phyloP scores from a whole-genome alignment of 2,329 filamentous ascomycete species.

The Fusarium robinianum region DNA sequence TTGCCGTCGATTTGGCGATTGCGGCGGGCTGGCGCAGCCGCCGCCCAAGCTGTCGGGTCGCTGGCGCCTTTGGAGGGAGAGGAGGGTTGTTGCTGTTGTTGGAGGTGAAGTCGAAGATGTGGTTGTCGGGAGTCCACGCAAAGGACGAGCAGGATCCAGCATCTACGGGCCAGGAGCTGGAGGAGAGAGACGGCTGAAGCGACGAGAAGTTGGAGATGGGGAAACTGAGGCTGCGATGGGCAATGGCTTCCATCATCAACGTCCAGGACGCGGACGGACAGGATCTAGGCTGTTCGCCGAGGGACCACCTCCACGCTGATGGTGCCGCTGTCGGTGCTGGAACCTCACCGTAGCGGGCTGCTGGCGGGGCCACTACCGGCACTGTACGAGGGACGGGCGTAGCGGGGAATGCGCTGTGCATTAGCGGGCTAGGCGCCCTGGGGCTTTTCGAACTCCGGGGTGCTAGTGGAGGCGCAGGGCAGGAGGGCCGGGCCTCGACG shows the following conservation, averaged over 20 bases:
- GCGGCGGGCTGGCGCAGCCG: slow-evolving; percentile 34
- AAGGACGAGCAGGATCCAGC: slow-evolving; percentile 22
- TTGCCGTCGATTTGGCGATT: slow-evolving; percentile 22
- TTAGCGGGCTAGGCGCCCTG: slow-evolving; percentile 26
- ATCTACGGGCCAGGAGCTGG: slow-evolving; percentile 28
- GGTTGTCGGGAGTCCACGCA: slow-evolving; percentile 28
- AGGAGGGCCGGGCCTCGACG: slow-evolving; percentile 15
- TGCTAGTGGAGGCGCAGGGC: slow-evolving; percentile 22
- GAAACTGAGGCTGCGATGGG: slow-evolving; percentile 34
- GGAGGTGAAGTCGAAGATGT: slow-evolving; percentile 21
- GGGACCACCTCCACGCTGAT: slow-evolving; percentile 1
- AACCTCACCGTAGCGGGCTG: neutral
- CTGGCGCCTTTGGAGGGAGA: slow-evolving; percentile 20
- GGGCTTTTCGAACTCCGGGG: slow-evolving; percentile 7
- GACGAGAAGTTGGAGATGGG: slow-evolving; percentile 28
- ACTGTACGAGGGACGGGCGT: slow-evolving; percentile 27
- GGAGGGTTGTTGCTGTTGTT: too few species aligned
- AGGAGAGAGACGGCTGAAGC: slow-evolving; percentile 18
- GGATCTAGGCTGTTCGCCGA: slow-evolving; percentile 6
- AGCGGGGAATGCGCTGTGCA: slow-evolving; percentile 32
- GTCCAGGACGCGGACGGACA: slow-evolving; percentile 10
- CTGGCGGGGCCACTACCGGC: slow-evolving; percentile 17
- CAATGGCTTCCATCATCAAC: slow-evolving; percentile 34
- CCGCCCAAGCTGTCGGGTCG: slow-evolving; percentile 28
- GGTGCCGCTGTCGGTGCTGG: slow-evolving; percentile 3